A percentile compares a stretch with the other conserved stretches of the same genome.
Conservation (phyloP, 2,329 filamentous ascomycete genomes). For the Karstenula rhodostoma region DNA sequence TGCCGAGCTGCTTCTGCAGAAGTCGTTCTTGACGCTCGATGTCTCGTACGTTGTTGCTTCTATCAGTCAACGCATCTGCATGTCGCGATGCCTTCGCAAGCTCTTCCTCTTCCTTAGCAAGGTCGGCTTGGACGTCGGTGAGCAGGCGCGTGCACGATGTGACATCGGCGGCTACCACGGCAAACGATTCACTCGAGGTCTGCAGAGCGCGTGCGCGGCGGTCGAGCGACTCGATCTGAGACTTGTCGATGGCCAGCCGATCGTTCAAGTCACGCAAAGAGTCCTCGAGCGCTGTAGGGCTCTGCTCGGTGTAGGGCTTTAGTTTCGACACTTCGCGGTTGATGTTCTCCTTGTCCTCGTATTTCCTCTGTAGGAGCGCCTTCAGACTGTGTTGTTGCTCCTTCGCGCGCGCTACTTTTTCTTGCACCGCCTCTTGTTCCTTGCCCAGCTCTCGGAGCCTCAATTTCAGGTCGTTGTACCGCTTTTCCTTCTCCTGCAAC, state of each 20-base stretch:
- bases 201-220: slow-evolving; percentile 87
- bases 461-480: slow-evolving; percentile 88
- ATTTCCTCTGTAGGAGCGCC: slow-evolving; percentile 74
- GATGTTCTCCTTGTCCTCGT: slow-evolving; percentile 72
- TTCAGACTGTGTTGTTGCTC: slow-evolving; percentile 81
- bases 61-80: slow-evolving; percentile 84
- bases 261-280: slow-evolving; percentile 83
- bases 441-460: slow-evolving; percentile 80
- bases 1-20: slow-evolving; percentile 81
- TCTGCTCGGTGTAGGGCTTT: slow-evolving; percentile 90
- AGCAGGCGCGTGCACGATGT: slow-evolving; percentile 87
- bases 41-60: slow-evolving; percentile 88
- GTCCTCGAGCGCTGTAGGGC: slow-evolving; percentile 81
- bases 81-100: slow-evolving; percentile 80
- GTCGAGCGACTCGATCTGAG: slow-evolving; percentile 87
- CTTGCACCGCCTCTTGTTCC: slow-evolving; percentile 82
- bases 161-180: slow-evolving; percentile 83
- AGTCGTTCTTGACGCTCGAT: slow-evolving; percentile 88
- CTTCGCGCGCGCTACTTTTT: slow-evolving; percentile 83
- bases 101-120: slow-evolving; percentile 92
- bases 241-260: slow-evolving; percentile 78
- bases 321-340: slow-evolving; percentile 89
- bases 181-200: slow-evolving; percentile 89
- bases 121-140: slow-evolving; percentile 83
- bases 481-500: slow-evolving; percentile 82